Percentiles rank a stretch among this genome's conserved stretches.
Conservation (phyloP, 2,329 filamentous ascomycete genomes). For the Scopulariopsis brevicaulis region DNA sequence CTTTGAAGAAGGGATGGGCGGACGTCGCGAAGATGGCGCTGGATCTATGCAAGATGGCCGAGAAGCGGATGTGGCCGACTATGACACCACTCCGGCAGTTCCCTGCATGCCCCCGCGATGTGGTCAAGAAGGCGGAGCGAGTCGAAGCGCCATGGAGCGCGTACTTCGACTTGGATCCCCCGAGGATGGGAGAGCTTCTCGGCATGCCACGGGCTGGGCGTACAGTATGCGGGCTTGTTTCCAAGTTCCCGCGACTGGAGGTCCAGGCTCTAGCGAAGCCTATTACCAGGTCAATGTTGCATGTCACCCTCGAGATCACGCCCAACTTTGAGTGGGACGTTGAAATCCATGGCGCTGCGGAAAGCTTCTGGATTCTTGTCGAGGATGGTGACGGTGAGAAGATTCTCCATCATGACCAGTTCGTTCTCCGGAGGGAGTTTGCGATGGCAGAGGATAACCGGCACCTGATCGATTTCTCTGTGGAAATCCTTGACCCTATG, state of each 20-base stretch:
- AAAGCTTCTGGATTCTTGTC: slow-evolving; percentile 94
- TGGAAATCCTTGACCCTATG: slow-evolving; percentile 94
- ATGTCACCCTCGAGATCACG: slow-evolving; percentile 80
- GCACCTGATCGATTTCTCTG: slow-evolving; percentile 91
- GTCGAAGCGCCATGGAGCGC: slow-evolving; percentile 89
- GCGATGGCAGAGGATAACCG: slow-evolving; percentile 78
- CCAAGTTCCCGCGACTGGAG: slow-evolving; percentile 88
- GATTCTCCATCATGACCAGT: slow-evolving; percentile 88
- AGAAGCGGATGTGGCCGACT: slow-evolving; percentile 99
- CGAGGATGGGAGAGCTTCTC: slow-evolving; percentile 88
- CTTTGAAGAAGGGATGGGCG: slow-evolving; percentile 94
- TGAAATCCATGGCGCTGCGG: slow-evolving; percentile 71
- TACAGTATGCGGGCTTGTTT: slow-evolving; percentile 72
- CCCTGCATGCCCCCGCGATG: slow-evolving; percentile 66
- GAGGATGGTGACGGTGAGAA: slow-evolving; percentile 97
- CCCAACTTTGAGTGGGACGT: slow-evolving; percentile 97
- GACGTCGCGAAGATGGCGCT: slow-evolving; percentile 85
- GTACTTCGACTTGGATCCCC: slow-evolving; percentile 94
- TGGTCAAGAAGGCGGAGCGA: slow-evolving; percentile 84
- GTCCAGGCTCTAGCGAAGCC: slow-evolving; percentile 91
- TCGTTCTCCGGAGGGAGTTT: slow-evolving; percentile 83
- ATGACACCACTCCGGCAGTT: slow-evolving; percentile 96
- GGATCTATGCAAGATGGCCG: slow-evolving; percentile 96
- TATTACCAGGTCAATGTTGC: slow-evolving; percentile 85
- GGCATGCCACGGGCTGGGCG: slow-evolving; percentile 83